These are phyloP conservation scores for Solanum hybrid DNA, from an alignment of 305 asterid genomes.

Conservation along the genomic window DNA sequence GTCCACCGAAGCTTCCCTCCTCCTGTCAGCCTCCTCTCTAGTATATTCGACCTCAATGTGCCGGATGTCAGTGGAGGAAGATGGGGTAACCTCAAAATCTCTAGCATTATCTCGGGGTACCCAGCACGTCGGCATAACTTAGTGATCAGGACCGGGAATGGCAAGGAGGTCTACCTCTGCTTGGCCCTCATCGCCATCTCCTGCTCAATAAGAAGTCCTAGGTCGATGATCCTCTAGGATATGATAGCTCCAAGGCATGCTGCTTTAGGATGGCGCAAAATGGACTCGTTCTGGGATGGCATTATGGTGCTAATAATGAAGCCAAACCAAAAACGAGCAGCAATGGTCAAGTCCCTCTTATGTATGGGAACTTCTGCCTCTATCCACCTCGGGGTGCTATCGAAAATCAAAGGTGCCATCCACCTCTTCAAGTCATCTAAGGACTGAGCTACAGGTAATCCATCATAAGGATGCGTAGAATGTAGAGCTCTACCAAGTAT, in stretches of 20 bases:
- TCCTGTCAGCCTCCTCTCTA: background rate
- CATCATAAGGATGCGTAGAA: background rate
- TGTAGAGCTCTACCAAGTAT: background rate
- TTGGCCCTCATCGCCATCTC: background rate
- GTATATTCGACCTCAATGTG: background rate
- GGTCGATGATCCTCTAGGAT: background rate
- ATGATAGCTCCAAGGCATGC: background rate
- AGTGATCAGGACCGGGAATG: background rate
- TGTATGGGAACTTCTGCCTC: background rate
- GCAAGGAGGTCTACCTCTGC: background rate
- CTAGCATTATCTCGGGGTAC: background rate
- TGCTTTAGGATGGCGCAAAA: background rate
- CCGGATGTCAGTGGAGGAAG: background rate
- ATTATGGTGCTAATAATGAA: background rate
- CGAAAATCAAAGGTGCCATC: background rate
- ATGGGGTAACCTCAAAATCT: background rate
- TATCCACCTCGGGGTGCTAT: background rate
- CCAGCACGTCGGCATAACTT: background rate
- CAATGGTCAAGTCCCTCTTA: background rate
- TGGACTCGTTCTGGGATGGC: background rate
- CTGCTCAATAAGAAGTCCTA: background rate
- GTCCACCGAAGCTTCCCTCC: background rate
- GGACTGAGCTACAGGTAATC: background rate
- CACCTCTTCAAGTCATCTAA: background rate
- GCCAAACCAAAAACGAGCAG: background rate